phyloP scores from a whole-genome alignment of 805 yeast species.

The Myxozyma mucilagina region DNA sequence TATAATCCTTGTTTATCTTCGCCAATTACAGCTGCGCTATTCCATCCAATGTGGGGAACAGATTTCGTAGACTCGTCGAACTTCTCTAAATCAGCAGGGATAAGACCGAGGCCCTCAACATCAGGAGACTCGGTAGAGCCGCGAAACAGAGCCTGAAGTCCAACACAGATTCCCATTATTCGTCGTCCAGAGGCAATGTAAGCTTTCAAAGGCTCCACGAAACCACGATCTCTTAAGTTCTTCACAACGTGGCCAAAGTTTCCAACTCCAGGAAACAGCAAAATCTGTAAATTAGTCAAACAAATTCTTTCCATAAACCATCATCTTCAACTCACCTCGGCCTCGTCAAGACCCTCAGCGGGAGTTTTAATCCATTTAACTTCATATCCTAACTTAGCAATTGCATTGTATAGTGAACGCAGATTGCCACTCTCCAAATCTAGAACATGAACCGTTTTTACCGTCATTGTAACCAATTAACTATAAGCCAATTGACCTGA shows the following conservation, averaged over 20 bases:
- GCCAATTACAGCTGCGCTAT: constrained; percentile 46
- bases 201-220: constrained; percentile 62
- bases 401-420: constrained; percentile 84
- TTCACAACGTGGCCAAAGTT: constrained; percentile 92
- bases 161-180: constrained; percentile 97
- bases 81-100: constrained; percentile 54
- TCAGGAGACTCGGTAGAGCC: constrained; percentile 74
- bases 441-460: constrained; percentile 59
- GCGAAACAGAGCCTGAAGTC: constrained; percentile 79
- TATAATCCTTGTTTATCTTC: constrained; percentile 45
- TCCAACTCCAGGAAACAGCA: constrained; percentile 96
- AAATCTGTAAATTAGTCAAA: constrained; percentile 36
- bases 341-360: constrained; percentile 50
- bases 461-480: background rate
- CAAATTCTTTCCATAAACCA: background rate
- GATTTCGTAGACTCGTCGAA: constrained; percentile 68
- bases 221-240: constrained; percentile 59
- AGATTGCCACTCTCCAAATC: constrained; percentile 95
- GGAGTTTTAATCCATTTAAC: constrained; percentile 62
- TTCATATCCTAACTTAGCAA: constrained; percentile 71
- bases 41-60: constrained; percentile 99
- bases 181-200: constrained; percentile 80
- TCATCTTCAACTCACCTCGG: constrained; percentile 39
- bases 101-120: constrained; percentile 60
- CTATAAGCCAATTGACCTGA: background rate